A percentile compares a stretch with the other conserved stretches of the same genome.
Conservation (phyloP, 129 eudicot genomes). For the Mikania micrantha region DNA sequence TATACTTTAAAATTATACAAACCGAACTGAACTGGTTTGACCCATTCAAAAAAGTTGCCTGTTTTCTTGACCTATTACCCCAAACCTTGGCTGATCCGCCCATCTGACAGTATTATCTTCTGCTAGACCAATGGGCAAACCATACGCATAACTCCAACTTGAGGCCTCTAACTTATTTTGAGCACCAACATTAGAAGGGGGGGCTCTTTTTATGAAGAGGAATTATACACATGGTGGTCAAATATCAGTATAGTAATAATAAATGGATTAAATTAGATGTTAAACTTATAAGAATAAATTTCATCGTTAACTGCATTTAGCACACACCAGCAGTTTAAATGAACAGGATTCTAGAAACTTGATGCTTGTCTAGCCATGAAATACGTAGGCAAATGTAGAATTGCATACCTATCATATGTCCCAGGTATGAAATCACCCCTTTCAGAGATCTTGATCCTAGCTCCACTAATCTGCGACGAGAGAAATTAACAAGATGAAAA, state of each 20-base stretch:
- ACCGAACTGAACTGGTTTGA: not conserved
- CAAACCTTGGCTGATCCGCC: not conserved
- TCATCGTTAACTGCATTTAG: not conserved
- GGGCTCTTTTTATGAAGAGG: not conserved
- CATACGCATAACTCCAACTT: not conserved
- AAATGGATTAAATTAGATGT: not conserved
- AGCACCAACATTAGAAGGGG: not conserved
- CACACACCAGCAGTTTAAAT: no score
- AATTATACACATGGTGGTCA: not conserved
- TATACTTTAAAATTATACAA: no score
- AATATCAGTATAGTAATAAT: not conserved
- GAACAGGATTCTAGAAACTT: no score
- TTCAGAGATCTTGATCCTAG: slow-evolving; percentile 80
- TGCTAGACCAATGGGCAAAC: not conserved
- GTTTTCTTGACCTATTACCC: not conserved
- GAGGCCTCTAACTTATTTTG: not conserved
- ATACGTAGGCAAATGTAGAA: not conserved
- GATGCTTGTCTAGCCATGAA: not conserved
- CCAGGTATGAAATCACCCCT: slow-evolving; percentile 94
- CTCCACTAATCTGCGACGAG: slow-evolving; percentile 72
- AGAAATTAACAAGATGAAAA: not conserved
- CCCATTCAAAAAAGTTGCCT: not conserved
- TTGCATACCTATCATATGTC: slow-evolving; percentile 67
- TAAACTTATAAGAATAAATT: not conserved
- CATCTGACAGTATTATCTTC: not conserved